Base-by-base conservation (phyloP, 202 grass and related monocot species). In the Schoenoplectus tabernaemontani region DNA sequence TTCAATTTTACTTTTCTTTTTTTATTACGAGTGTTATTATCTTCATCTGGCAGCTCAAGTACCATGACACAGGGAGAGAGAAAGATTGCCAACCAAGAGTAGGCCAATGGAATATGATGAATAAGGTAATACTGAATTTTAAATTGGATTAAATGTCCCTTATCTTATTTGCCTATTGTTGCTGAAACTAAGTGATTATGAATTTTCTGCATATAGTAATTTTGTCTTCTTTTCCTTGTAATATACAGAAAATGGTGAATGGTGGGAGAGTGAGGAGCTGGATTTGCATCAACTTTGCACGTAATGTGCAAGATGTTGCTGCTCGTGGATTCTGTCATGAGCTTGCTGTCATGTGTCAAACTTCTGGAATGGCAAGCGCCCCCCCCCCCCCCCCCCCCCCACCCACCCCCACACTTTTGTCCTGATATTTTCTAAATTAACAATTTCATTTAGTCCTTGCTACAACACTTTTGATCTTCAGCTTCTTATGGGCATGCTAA, bases 61-160 rank as follows among this genome's bases (percentile, higher is more conserved):
- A 93, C 82, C 86, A 88, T 37, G 93, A 97, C 57, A 88, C 88
- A 58, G 93, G 93, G 13, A 88, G 76, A 88, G 93, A 97, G 72
- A 93, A 84, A 76, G 87, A 93, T 32, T 97, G 93, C 87, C 81
- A 88, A 69, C 93, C 93, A 72, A 90, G 85, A 87, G 62, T 91
- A 65, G 93, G 93, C 23, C 93, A 97, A 83, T 97, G 93, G 93
- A 97, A 97, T 80, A 97, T 97, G 93, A 97, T 91, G 93, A 97
- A 97, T 43, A 97, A 97, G 85, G 93, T 97, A 87, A 76, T 13
- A 15, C 44, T 85, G 74, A 37, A 34, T 46, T 22, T 44, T 81
- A 53, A 53, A 64, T 64, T 65, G 5, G 33, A 26, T 75, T 28
- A 9, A 46, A 78, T 80, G 65, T 9, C 58, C 24, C 38, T 74